These are phyloP conservation scores for Lavandula angustifolia DNA, from an alignment of 257 asterid genomes.

Conservation along the genomic window DNA sequence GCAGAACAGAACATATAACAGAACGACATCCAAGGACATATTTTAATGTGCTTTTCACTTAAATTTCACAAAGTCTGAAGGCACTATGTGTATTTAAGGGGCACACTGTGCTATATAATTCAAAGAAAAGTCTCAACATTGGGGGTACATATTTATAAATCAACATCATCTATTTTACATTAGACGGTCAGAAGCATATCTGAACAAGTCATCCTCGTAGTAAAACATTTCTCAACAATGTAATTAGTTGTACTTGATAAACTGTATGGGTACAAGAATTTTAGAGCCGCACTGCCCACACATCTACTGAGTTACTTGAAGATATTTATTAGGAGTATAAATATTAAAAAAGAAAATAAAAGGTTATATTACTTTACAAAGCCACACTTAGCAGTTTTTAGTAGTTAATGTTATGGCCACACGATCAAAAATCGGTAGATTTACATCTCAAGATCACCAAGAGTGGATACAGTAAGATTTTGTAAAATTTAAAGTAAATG, in stretches of 20 bases:
- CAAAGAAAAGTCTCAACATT: conserved; percentile 13
- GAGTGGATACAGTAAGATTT: conserved; percentile 5
- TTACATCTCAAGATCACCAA: conserved; percentile 1
- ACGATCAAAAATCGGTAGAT: background rate
- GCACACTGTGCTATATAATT: background rate
- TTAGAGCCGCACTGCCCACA: conserved; percentile 10
- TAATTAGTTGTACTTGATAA: background rate
- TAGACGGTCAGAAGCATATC: background rate
- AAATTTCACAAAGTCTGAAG: conserved; percentile 10
- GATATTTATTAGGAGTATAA: background rate
- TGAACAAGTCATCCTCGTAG: background rate
- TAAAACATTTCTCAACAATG: background rate
- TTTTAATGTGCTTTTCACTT: conserved; percentile 1
- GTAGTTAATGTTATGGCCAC: background rate
- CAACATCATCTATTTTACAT: background rate
- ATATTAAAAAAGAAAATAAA: background rate
- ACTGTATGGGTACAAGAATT: conserved; percentile 4
- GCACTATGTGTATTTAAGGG: background rate
- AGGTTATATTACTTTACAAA: background rate
- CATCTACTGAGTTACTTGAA: conserved; percentile 1
- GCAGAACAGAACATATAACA: background rate
- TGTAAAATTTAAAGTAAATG: background rate
- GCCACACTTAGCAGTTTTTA: conserved; percentile 8
- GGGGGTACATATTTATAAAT: conserved; percentile 7
- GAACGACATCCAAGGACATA: conserved; percentile 20